A percentile compares a stretch with the other conserved stretches of the same genome.
These are phyloP conservation scores for Solanum verrucosum DNA, from an alignment of 257 asterid species.

Conservation along the genomic window DNA sequence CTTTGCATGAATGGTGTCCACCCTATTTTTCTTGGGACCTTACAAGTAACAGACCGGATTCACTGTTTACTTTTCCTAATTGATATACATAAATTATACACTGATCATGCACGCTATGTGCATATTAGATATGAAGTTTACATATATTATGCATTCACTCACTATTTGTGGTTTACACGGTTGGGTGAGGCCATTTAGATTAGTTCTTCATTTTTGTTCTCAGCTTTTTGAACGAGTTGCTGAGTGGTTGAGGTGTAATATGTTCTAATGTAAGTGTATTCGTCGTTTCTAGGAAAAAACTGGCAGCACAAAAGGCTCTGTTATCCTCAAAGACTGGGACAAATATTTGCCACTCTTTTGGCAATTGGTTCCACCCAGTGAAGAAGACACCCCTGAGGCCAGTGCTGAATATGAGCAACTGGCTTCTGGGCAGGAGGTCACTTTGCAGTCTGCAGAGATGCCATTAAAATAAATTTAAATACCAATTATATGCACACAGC, in stretches of 20 bases:
- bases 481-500: neutral
- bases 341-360: conserved; percentile 77
- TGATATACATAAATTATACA: neutral
- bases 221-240: neutral
- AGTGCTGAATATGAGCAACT: conserved; percentile 62
- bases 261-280: neutral
- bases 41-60: neutral
- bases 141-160: neutral
- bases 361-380: conserved; percentile 98
- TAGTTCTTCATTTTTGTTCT: neutral
- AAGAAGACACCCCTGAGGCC: conserved; percentile 98
- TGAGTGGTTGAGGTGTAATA: neutral
- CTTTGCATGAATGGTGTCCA: neutral
- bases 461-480: neutral
- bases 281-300: conserved; percentile 62
- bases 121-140: neutral
- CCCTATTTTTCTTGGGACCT: neutral
- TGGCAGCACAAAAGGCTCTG: conserved; percentile 71
- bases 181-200: neutral
- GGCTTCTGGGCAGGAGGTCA: conserved; percentile 47
- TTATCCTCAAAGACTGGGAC: conserved; percentile 80
- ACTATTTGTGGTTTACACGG: neutral
- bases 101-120: neutral
- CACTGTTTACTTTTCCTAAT: neutral
- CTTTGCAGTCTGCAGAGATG: conserved; percentile 56